Evolutionary conservation across 352 stramenopile species (phyloP).

Genomic region (Phytophthora melonis): DNA sequence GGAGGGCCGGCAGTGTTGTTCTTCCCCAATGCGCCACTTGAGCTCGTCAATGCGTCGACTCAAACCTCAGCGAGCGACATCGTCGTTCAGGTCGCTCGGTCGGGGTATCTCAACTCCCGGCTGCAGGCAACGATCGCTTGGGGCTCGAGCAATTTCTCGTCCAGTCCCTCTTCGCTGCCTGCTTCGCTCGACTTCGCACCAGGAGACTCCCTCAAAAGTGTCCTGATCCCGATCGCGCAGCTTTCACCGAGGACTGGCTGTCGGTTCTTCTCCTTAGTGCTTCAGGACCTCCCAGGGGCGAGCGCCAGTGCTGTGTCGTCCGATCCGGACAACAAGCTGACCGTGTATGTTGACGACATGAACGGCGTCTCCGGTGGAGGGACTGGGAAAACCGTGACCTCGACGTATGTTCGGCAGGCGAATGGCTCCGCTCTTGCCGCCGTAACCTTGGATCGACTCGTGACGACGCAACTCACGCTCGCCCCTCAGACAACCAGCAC

Average conservation of each 20-base stretch:
- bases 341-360: conserved; percentile 63
- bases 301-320: conserved; percentile 36
- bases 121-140: conserved; percentile 38
- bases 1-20: conserved; percentile 49
- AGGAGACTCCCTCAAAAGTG: conserved; percentile 30
- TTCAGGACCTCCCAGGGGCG: conserved; percentile 34
- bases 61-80: conserved; percentile 25
- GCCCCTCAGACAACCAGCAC: conserved; percentile 19
- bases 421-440: conserved; percentile 22
- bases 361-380: conserved; percentile 40
- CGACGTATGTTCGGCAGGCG: conserved; percentile 40
- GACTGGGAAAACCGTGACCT: conserved; percentile 4
- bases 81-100: conserved; percentile 44
- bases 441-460: conserved; percentile 47
- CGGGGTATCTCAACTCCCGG: conserved; percentile 26
- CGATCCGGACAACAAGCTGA: conserved; percentile 42
- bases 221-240: conserved; percentile 36
- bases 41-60: conserved; percentile 29
- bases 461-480: conserved; percentile 44
- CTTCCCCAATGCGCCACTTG: conserved; percentile 45
- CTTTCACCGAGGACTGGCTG: conserved; percentile 46
- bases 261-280: conserved; percentile 43
- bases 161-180: conserved; percentile 21
- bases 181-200: conserved; percentile 30
- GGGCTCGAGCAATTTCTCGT: conserved; percentile 45